These are phyloP conservation scores for Trichosporon sp. DNA, from an alignment of 1,284 basidiomycete species.

Conservation along the genomic window DNA sequence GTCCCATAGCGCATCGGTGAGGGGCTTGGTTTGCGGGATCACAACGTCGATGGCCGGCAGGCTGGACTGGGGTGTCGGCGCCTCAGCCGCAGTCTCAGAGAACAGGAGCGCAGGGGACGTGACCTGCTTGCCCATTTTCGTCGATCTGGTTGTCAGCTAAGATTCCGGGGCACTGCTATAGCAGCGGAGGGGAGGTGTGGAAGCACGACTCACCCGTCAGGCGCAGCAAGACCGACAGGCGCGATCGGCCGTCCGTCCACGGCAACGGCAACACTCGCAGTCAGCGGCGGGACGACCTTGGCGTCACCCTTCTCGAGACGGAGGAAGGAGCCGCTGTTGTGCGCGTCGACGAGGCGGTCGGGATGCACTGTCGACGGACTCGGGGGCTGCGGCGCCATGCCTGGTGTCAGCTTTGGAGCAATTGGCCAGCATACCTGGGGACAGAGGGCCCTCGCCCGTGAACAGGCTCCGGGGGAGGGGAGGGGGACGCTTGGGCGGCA, in stretches of 20 bases:
- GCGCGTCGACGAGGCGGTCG: conserved; percentile 46
- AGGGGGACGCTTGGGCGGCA: conserved; percentile 49
- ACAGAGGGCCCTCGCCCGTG: conserved; percentile 42
- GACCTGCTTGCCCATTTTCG: conserved; percentile 6
- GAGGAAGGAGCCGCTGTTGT: conserved; percentile 33
- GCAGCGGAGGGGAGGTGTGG: no score
- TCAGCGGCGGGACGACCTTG: conserved; percentile 20
- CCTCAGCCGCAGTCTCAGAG: background rate
- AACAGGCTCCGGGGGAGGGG: conserved; percentile 49
- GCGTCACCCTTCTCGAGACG: background rate
- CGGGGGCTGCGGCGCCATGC: conserved; percentile 43
- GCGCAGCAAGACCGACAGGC: background rate
- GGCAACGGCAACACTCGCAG: conserved; percentile 22
- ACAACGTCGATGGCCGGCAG: conserved; percentile 48
- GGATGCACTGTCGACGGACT: conserved; percentile 48
- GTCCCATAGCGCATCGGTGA: conserved; percentile 66
- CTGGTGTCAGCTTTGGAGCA: conserved; percentile 26
- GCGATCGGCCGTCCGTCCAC: background rate
- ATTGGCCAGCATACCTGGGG: conserved; percentile 37
- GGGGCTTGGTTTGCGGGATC: conserved; percentile 40
- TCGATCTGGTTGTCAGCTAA: background rate
- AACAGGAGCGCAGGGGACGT: conserved; percentile 18
- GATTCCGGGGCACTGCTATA: background rate
- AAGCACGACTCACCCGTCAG: background rate
- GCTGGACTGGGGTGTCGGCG: background rate